phyloP scores from a whole-genome alignment of 164 flowering plant species.

The Vitis labrusca region DNA sequence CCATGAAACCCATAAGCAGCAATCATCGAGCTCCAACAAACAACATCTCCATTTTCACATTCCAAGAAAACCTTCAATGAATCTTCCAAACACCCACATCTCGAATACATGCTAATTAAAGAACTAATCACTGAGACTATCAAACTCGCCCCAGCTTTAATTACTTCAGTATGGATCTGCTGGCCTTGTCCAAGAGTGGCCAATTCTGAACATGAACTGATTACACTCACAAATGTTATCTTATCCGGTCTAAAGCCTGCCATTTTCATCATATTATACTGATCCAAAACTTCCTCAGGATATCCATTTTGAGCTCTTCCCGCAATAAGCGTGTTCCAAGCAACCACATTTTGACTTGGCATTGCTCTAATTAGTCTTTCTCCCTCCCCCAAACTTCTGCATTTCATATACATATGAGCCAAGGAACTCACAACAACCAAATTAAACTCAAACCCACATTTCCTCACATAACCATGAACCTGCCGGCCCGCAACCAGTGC shows the following conservation, averaged over 20 bases:
- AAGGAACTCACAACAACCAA: constrained; percentile 66
- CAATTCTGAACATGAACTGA: constrained; percentile 74
- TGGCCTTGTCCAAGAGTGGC: constrained; percentile 76
- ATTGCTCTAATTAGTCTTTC: constrained; percentile 49
- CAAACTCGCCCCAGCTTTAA: constrained; percentile 48
- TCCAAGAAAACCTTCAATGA: constrained; percentile 53
- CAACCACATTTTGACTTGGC: constrained; percentile 60
- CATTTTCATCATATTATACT: constrained; percentile 53
- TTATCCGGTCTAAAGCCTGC: constrained; percentile 65
- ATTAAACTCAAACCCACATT: constrained; percentile 48
- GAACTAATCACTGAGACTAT: constrained; percentile 48
- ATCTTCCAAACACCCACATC: constrained; percentile 71
- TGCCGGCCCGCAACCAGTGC: constrained; percentile 35
- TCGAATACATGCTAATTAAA: constrained; percentile 74
- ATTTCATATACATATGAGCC: constrained; percentile 83
- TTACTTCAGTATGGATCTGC: constrained; percentile 68
- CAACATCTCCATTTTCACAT: constrained; percentile 39
- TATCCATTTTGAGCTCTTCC: constrained; percentile 67
- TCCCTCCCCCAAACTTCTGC: constrained; percentile 52
- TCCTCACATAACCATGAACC: constrained; percentile 50
- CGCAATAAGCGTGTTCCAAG: constrained; percentile 72
- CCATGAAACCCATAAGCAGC: constrained; percentile 85
- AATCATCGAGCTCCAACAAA: constrained; percentile 76
- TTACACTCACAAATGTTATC: constrained; percentile 63
- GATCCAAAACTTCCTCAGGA: constrained; percentile 55